Percentiles rank a stretch among this genome's conserved stretches.
Evolutionary conservation across 305 asterid genomes (phyloP).

Genomic region (Rubia peregrina): DNA sequence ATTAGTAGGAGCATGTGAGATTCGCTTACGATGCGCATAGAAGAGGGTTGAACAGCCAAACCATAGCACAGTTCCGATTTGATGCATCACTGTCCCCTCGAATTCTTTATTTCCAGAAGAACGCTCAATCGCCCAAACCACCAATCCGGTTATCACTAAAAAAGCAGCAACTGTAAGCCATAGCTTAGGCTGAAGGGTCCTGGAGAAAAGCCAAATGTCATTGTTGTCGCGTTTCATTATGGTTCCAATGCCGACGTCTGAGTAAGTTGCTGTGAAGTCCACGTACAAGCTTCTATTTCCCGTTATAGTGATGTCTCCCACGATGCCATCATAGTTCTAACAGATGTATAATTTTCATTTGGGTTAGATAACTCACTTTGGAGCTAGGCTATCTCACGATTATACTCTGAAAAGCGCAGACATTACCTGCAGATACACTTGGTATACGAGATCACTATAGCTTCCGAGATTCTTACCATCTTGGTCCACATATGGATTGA

Average conservation of each 20-base stretch:
- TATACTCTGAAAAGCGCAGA: background rate
- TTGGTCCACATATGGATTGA: constrained; percentile 3
- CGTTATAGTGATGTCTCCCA: constrained; percentile 22
- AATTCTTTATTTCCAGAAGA: constrained; percentile 15
- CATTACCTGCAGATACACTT: constrained; percentile 26
- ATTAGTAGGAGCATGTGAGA: background rate
- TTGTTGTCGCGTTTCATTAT: background rate
- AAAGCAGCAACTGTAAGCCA: constrained; percentile 19
- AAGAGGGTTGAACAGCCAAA: constrained; percentile 22
- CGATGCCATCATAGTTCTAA: constrained; percentile 20
- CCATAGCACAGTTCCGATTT: constrained; percentile 22
- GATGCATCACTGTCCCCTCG: constrained; percentile 18
- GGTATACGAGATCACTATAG: constrained; percentile 14
- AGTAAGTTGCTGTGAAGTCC: constrained; percentile 21
- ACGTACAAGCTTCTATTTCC: constrained; percentile 13
- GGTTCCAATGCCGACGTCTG: constrained; percentile 24
- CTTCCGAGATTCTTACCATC: constrained; percentile 13
- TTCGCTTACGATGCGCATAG: constrained; percentile 26
- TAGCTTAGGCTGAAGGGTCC: constrained; percentile 11
- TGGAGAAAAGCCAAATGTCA: constrained; percentile 20
- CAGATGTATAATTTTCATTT: background rate
- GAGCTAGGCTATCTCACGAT: too few relatives aligned
- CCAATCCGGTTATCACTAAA: constrained; percentile 10
- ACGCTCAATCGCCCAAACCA: constrained; percentile 22
- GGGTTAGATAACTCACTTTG: background rate